Percentiles rank a stretch among this genome's conserved stretches.
These are phyloP conservation scores for Agaricus bisporus DNA, from an alignment of 768 basidiomycete genomes.

Conservation along the genomic window DNA sequence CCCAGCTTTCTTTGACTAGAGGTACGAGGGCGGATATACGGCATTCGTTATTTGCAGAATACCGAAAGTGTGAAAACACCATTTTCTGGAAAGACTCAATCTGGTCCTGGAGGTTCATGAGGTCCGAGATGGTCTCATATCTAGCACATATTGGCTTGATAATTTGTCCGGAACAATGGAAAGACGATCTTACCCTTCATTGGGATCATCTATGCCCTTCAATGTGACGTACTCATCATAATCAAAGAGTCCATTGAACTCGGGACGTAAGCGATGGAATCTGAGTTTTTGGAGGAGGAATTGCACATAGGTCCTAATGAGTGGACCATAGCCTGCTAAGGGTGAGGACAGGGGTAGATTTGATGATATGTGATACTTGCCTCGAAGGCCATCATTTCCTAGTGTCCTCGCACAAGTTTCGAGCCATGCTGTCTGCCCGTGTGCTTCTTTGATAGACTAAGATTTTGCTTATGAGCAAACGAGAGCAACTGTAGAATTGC, in stretches of 20 bases:
- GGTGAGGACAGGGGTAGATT: slow-evolving; percentile 3
- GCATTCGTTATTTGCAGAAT: slow-evolving; percentile 93
- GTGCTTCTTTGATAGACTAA: slow-evolving; percentile 94
- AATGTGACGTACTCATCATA: slow-evolving; percentile 98
- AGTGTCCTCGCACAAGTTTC: slow-evolving; percentile 95
- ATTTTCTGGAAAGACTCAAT: slow-evolving; percentile 99
- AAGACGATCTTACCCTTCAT: slow-evolving; percentile 76
- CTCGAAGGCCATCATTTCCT: slow-evolving; percentile 68
- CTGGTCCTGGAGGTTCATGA: slow-evolving; percentile 97
- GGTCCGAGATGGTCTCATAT: slow-evolving; percentile 95
- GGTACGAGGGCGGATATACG: slow-evolving; percentile 95
- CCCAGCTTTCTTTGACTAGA: slow-evolving; percentile 98
- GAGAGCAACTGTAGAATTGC: neutral
- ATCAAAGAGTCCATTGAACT: slow-evolving; percentile 98
- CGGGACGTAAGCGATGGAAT: slow-evolving; percentile 91
- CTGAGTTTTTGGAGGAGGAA: slow-evolving; percentile 93
- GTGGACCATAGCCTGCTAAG: slow-evolving; percentile 74
- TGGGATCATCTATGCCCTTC: slow-evolving; percentile 97
- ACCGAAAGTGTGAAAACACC: slow-evolving; percentile 91
- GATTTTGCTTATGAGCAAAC: slow-evolving; percentile 7
- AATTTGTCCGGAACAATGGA: neutral
- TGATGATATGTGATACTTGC: slow-evolving; percentile 30
- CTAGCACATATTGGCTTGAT: slow-evolving; percentile 34
- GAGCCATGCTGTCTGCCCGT: slow-evolving; percentile 95
- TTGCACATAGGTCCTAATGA: slow-evolving; percentile 94